Conservation (phyloP, 176 grass and related monocot genomes). For the Dendrocalamus sinicus region DNA sequence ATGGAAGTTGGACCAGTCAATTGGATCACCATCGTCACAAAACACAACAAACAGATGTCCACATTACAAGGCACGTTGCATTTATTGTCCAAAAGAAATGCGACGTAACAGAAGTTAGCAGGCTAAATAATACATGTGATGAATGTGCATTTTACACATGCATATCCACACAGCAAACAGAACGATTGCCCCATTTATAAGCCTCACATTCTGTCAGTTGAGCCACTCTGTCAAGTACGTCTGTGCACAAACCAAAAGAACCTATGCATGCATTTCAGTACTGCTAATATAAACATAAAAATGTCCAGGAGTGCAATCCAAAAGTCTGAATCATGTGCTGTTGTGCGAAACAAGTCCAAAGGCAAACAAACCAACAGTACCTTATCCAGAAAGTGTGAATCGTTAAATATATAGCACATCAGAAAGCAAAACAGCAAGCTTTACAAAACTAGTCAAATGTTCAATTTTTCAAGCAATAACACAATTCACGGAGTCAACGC, state of each 20-base stretch:
- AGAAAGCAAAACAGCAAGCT: neutral
- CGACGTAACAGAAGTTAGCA: slow-evolving; percentile 1
- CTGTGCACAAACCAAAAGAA: neutral
- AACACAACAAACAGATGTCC: slow-evolving; percentile 24
- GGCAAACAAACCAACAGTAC: neutral
- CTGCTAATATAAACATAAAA: neutral
- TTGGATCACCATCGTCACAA: neutral
- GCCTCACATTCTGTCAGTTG: neutral
- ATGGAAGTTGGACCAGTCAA: slow-evolving; percentile 7
- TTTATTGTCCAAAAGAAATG: slow-evolving; percentile 14
- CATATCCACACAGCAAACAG: neutral
- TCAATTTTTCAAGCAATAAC: neutral
- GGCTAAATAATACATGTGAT: slow-evolving; percentile 22
- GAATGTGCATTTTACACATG: neutral
- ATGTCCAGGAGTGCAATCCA: neutral
- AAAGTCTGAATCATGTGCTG: neutral
- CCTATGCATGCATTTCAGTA: neutral
- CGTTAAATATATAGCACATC: neutral
- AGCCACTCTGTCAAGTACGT: neutral
- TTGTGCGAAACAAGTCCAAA: neutral
- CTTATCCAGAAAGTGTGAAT: neutral
- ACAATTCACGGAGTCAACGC: slow-evolving; percentile 6
- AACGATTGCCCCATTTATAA: slow-evolving; percentile 19
- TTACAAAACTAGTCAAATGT: neutral
- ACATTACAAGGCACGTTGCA: neutral